Evolutionary conservation across 2,329 filamentous ascomycete species (phyloP), one percentile per base, ranked within the genome.

Genomic region (Xylaria sp.): DNA sequence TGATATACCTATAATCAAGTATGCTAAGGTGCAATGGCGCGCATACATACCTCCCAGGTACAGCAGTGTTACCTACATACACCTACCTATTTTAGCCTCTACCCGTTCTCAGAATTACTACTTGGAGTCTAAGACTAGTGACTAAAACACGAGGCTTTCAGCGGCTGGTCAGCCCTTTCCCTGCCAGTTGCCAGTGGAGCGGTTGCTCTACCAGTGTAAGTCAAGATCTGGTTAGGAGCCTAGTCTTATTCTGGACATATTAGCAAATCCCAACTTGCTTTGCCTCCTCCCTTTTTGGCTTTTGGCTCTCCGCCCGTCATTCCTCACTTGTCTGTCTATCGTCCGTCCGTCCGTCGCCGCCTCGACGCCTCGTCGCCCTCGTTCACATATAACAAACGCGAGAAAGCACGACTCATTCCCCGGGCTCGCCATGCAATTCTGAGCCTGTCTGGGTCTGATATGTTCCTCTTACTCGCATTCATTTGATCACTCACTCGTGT

Each of bases 141-240:
- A 19, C 24, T 6, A 45, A 60, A 69, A 70, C 69, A 70, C 69
- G 69, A 70, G 66, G 62, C 68, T 69, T 51, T 55, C 32, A 56
- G 65, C 61, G 62, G 65, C 68, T 63, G 68, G 61, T 63, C 62
- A 65, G 68, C 68, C 65, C 53, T 53, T 65, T 65, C 65, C 48
- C 50, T 60, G 47, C 42, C 50, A 17, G 34, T 45, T n/a, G 30
- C 32, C 39, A 21, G 11, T 21, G 24, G 45, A 34, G n/a, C 27
- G 30, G 51, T n/a, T 27, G 21, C 12, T 27, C 2, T 53, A 53
- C 34, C 7, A 8, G 11, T 3, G 34, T 36, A 36, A 6, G 34
- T 36, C 7, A 36, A 11, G 24, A 27, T 27, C 24, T 27, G 34
- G 39, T 11, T 9, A 14, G 48, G 11, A 30, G 47, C 42, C 63